phyloP scores from a whole-genome alignment of 176 grass and related monocot species.

The Alopecurus myosuroides region DNA sequence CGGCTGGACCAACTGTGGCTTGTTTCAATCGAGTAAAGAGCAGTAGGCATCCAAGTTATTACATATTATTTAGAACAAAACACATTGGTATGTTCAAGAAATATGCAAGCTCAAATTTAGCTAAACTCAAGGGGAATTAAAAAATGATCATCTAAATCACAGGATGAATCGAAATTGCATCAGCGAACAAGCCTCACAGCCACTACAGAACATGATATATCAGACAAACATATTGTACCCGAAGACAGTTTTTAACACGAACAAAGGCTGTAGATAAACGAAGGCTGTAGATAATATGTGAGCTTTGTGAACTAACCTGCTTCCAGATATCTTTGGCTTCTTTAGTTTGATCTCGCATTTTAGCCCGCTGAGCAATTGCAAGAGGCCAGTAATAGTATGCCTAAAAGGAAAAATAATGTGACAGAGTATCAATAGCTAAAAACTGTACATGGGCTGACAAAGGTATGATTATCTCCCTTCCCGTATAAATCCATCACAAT shows the following conservation, averaged over 20 bases:
- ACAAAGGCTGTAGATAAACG: conserved; percentile 13
- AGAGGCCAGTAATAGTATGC: conserved; percentile 99
- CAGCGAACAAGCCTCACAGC: neutral
- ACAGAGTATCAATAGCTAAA: neutral
- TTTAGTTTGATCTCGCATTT: conserved; percentile 95
- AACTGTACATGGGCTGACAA: too few species aligned
- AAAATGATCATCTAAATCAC: neutral
- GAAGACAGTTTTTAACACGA: neutral
- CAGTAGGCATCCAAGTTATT: too few species aligned
- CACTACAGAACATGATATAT: neutral
- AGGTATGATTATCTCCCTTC: too few species aligned
- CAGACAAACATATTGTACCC: neutral
- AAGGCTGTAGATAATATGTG: too few species aligned
- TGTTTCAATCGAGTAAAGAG: too few species aligned
- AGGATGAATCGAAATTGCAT: neutral
- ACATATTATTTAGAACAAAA: too few species aligned
- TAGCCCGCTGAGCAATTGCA: conserved; percentile 98
- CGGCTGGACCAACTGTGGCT: too few species aligned
- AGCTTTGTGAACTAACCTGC: conserved; percentile 72
- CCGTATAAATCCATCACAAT: too few species aligned
- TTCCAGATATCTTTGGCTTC: conserved; percentile 99
- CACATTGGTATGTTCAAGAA: too few species aligned
- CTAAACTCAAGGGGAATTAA: too few species aligned
- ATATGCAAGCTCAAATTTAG: too few species aligned
- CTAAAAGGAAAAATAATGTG: conserved; percentile 39